A percentile compares a stretch with the other conserved stretches of the same genome.
Evolutionary conservation across 1,139 yeast genomes (phyloP).

Genomic region (Suhomyces ambrosiae): DNA sequence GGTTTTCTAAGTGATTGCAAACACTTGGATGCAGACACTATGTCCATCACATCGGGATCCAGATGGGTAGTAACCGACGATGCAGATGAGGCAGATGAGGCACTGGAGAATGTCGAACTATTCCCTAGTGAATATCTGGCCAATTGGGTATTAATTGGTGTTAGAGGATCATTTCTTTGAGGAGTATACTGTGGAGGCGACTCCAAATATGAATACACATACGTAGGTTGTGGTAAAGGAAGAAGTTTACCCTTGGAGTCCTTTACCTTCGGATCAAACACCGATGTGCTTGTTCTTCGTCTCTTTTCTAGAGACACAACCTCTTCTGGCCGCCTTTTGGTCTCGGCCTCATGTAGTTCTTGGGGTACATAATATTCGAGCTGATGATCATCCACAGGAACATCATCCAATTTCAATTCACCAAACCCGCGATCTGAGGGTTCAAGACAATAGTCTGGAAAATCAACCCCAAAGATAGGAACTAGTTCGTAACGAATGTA

Average conservation of each 20-base stretch:
- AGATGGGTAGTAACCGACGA: background rate
- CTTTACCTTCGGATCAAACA: constrained; percentile 4
- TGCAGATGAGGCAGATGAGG: constrained; percentile 3
- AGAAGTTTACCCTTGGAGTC: constrained; percentile 3
- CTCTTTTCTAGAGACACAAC: constrained; percentile 3
- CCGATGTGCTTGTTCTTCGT: constrained; percentile 10
- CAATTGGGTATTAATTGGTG: constrained; percentile 9
- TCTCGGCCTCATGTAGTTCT: constrained; percentile 5
- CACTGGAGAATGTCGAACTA: constrained; percentile 5
- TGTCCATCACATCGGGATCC: constrained; percentile 31
- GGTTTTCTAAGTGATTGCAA: constrained; percentile 35
- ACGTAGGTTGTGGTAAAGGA: constrained; percentile 12
- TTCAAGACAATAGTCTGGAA: constrained; percentile 68
- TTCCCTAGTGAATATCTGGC: background rate
- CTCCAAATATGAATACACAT: constrained; percentile 4
- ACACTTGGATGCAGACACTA: constrained; percentile 45
- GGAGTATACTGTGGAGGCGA: constrained; percentile 8
- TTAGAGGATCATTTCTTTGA: constrained; percentile 9
- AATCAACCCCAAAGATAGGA: constrained; percentile 77
- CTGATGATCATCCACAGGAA: constrained; percentile 11
- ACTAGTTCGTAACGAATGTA: constrained; percentile 74
- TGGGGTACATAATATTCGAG: constrained; percentile 10
- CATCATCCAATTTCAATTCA: constrained; percentile 48
- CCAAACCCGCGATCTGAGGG: constrained; percentile 75
- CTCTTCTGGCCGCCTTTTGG: constrained; percentile 5